These are phyloP conservation scores for Dactylellina parvicollis DNA, from an alignment of 2,329 filamentous ascomycete genomes.

Conservation along the genomic window DNA sequence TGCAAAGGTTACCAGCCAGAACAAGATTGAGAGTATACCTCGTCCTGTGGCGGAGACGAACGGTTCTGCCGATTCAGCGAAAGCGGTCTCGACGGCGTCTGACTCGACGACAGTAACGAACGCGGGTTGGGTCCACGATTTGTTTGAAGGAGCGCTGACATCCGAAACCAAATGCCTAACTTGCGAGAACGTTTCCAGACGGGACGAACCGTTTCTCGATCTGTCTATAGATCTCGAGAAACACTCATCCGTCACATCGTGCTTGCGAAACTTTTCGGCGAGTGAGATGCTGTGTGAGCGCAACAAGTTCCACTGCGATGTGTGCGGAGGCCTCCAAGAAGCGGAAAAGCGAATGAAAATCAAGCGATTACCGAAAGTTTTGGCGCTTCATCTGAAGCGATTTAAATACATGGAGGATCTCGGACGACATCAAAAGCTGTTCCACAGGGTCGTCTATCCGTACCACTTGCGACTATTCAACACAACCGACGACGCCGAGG, in stretches of 20 bases:
- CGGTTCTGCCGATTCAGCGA: conserved; percentile 55
- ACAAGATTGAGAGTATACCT: conserved; percentile 62
- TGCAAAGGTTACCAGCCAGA: conserved; percentile 71
- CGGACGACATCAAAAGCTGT: conserved; percentile 91
- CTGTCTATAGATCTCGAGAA: conserved; percentile 95
- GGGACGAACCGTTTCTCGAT: conserved; percentile 95
- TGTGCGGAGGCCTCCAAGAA: conserved; percentile 94
- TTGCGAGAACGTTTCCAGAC: conserved; percentile 92
- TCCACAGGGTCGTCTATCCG: conserved; percentile 95
- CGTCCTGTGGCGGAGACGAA: conserved; percentile 59
- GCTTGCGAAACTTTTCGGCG: conserved; percentile 92
- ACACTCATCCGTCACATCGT: conserved; percentile 95
- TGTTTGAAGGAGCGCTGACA: conserved; percentile 93
- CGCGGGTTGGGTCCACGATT: conserved; percentile 92
- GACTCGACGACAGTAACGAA: conserved; percentile 67
- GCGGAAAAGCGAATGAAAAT: conserved; percentile 99
- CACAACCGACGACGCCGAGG: conserved; percentile 92
- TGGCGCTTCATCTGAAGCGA: conserved; percentile 91
- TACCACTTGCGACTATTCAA: conserved; percentile 97
- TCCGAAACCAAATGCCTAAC: conserved; percentile 97
- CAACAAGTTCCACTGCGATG: conserved; percentile 99
- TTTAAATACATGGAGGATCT: conserved; percentile 99
- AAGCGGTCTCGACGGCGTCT: conserved; percentile 58
- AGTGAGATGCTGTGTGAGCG: conserved; percentile 98
- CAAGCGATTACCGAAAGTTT: conserved; percentile 87